Evolutionary conservation across 192 early-diverging fungal genomes (phyloP), one percentile per base, ranked within the genome.

Genomic region (Podila verticillata): DNA sequence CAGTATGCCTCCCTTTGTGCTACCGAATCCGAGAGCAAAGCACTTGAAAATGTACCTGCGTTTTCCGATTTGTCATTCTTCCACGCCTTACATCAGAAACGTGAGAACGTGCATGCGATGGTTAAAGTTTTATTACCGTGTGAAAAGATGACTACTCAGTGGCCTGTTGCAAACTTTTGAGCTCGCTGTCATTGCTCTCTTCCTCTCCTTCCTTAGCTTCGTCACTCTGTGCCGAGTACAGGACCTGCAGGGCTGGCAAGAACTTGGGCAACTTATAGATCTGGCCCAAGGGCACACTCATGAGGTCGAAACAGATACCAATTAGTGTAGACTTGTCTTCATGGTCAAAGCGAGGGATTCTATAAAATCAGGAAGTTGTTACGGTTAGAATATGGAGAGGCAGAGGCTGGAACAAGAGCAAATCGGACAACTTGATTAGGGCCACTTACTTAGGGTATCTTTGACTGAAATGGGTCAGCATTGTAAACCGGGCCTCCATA

Each of bases 401-500:
- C 39, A 44, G 39, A 44, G 39, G 12, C 39, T 4, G 7, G 2
- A 44, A 17, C 39, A 44, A 17, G 39, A 4, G 1, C 3, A 15
- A 4, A 44, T 44, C 39, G 7, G 39, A 44, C 39, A 44, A 15
- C n/a, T n/a, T n/a, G n/a, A 15, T 44, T 15, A 15, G 13, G 39
- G 17, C 12, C 39, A 54, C 51, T 54, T 26, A 54, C 51, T 94
- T 96, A 4, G 95, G 93, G 80, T 97, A 99, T 17, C 98, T 89
- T 82, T 98, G 96, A 72, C 95, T 96, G 81, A 99, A 99, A 70
- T 99, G 98, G 34, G 96, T 99, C 48, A 99, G 82, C 34, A 99
- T 74, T 20, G 95, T 87, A 65, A 90, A 90, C 58, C 91, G 86
- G 26, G 96, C 95, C 5, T 91, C 88, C 96, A 98, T 98, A 13